These are phyloP conservation scores for Rutstroemia sp. DNA, from an alignment of 2,329 filamentous ascomycete species.

Conservation along the genomic window DNA sequence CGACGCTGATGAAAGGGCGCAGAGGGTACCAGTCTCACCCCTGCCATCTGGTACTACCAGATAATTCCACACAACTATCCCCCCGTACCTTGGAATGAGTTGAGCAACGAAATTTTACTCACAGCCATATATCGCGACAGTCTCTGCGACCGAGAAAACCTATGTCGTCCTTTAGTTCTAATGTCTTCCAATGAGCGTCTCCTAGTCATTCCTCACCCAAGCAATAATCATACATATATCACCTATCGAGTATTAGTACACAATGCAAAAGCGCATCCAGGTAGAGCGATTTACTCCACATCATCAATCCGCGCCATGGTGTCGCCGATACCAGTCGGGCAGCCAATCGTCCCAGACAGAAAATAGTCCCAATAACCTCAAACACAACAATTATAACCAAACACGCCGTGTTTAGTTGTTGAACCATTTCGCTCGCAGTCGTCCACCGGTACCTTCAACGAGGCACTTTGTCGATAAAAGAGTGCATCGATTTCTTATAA, in stretches of 20 bases:
- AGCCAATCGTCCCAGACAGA: conserved; percentile 12
- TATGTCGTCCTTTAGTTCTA: conserved; percentile 3
- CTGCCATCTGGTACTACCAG: too few relatives aligned
- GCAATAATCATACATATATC: conserved; percentile 14
- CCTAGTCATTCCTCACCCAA: conserved; percentile 9
- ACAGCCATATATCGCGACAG: conserved; percentile 5
- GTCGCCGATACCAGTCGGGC: conserved; percentile 10
- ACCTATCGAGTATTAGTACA: conserved; percentile 7
- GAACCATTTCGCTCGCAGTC: conserved; percentile 25
- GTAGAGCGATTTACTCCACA: conserved; percentile 12
- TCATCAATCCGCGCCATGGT: conserved; percentile 14
- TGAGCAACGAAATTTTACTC: background rate
- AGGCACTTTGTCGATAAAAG: background rate
- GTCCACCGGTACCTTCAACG: background rate
- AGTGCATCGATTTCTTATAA: background rate
- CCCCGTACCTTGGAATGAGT: too few relatives aligned
- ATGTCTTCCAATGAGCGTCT: conserved; percentile 1
- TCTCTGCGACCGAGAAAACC: conserved; percentile 5
- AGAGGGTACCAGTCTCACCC: too few relatives aligned
- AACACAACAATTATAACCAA: conserved; percentile 10
- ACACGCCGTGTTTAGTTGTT: conserved; percentile 15
- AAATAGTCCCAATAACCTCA: conserved; percentile 13
- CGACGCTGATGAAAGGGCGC: too few relatives aligned
- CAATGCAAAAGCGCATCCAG: background rate
- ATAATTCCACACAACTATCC: too few relatives aligned